Percentiles rank a stretch among this genome's conserved stretches.
phyloP scores from a whole-genome alignment of 148 eudicot species.

The Arctostaphylos glauca region DNA sequence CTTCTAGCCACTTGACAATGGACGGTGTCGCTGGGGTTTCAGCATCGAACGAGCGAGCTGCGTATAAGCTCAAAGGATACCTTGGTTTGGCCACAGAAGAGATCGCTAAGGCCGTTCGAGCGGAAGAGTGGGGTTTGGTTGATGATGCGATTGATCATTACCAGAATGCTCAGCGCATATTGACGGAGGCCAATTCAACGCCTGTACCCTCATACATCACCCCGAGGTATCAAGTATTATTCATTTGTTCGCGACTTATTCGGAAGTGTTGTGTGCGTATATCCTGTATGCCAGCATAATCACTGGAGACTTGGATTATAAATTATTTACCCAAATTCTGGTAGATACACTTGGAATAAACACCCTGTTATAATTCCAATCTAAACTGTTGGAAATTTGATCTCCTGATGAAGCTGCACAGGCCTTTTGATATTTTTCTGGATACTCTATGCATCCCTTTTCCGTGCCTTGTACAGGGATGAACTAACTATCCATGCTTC shows the following conservation, averaged over 20 bases:
- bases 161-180: conserved; percentile 60
- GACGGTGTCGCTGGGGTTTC: conserved; percentile 47
- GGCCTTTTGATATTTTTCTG: neutral
- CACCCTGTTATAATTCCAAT: neutral
- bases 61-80: conserved; percentile 91
- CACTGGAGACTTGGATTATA: too few relatives aligned
- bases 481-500: neutral
- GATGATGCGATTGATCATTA: conserved; percentile 80
- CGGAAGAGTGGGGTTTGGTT: conserved; percentile 88
- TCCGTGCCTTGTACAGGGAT: neutral
- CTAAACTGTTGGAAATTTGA: neutral
- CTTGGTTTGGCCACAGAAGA: conserved; percentile 82
- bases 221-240: conserved; percentile 39
- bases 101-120: conserved; percentile 83
- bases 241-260: neutral
- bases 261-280: neutral
- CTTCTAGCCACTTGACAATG: conserved; percentile 34
- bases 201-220: conserved; percentile 70
- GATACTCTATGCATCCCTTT: neutral
- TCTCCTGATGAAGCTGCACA: neutral
- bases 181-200: conserved; percentile 69
- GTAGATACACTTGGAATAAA: neutral
- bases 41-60: conserved; percentile 67
- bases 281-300: too few relatives aligned
- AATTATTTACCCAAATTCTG: neutral